phyloP scores from a whole-genome alignment of 2,329 filamentous ascomycete genomes.

The Fusarium graminum region DNA sequence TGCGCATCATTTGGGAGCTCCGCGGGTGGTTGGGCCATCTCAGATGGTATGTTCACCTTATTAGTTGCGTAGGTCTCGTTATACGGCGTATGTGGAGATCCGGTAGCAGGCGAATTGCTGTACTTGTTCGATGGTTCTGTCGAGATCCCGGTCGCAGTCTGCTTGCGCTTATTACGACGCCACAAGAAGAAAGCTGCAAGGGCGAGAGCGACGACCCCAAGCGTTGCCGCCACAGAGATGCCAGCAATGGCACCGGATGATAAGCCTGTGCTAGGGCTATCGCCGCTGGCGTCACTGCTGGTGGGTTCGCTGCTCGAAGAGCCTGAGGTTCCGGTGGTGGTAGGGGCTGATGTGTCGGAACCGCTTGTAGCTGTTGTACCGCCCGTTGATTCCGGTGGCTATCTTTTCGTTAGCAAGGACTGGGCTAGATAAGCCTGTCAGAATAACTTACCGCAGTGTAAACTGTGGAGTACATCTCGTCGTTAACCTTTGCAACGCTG shows the following conservation, averaged over 20 bases:
- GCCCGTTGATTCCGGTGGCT: slow-evolving; percentile 18
- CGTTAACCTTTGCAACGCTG: slow-evolving; percentile 49
- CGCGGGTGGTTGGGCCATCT: neutral
- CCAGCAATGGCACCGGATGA: slow-evolving; percentile 29
- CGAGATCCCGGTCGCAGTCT: neutral
- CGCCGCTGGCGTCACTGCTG: neutral
- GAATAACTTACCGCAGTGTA: slow-evolving; percentile 29
- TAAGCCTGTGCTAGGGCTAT: neutral
- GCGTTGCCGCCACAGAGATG: slow-evolving; percentile 11
- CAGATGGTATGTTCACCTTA: neutral
- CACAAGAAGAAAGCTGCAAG: slow-evolving; percentile 29
- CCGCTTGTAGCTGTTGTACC: slow-evolving; percentile 1
- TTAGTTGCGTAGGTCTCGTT: neutral
- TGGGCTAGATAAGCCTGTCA: rapidly evolving
- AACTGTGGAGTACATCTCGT: slow-evolving; percentile 52
- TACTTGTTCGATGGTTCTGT: neutral
- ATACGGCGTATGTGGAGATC: neutral
- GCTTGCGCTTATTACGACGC: slow-evolving; percentile 25
- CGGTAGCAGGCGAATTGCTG: neutral
- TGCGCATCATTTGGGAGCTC: slow-evolving; percentile 5
- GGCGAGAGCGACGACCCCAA: slow-evolving; percentile 16
- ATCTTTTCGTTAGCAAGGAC: neutral
- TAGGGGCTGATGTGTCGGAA: neutral
- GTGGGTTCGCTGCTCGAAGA: neutral
- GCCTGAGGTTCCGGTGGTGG: neutral